Conservation (phyloP, 306 rosid species). For the Casuarina cunninghamiana region DNA sequence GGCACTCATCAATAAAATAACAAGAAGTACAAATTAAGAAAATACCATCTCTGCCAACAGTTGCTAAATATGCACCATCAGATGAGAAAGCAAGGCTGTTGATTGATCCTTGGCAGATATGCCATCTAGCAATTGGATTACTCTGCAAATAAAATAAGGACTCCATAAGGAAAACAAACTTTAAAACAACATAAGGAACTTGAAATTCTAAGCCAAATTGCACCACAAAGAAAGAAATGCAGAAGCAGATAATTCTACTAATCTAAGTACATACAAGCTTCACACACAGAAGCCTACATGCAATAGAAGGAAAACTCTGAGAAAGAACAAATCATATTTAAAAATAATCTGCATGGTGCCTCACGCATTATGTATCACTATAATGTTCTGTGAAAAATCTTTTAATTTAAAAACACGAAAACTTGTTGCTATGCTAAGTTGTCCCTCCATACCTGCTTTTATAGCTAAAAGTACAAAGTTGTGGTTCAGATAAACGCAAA, state of each 20-base stretch:
- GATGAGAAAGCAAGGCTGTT: slow-evolving; percentile 81
- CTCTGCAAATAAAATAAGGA: slow-evolving; percentile 54
- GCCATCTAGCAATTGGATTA: slow-evolving; percentile 96
- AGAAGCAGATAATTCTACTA: background rate
- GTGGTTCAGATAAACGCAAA: background rate
- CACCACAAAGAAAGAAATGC: background rate
- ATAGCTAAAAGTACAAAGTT: background rate
- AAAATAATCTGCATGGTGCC: background rate
- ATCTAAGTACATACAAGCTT: background rate
- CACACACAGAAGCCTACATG: background rate
- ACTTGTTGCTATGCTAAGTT: background rate
- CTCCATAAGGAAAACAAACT: slow-evolving; percentile 51
- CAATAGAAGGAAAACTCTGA: background rate
- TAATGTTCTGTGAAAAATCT: background rate
- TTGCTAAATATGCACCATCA: slow-evolving; percentile 78
- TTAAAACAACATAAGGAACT: background rate
- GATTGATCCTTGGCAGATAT: slow-evolving; percentile 84
- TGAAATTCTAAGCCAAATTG: background rate
- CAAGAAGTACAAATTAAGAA: slow-evolving; percentile 6
- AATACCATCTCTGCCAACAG: slow-evolving; percentile 95
- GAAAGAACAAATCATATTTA: background rate
- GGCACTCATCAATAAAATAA: background rate
- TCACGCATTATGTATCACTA: background rate
- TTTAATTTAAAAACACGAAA: background rate
- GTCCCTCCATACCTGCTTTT: background rate